Conservation (phyloP, 2,329 filamentous ascomycete genomes). For the Pyrenophora graminea region DNA sequence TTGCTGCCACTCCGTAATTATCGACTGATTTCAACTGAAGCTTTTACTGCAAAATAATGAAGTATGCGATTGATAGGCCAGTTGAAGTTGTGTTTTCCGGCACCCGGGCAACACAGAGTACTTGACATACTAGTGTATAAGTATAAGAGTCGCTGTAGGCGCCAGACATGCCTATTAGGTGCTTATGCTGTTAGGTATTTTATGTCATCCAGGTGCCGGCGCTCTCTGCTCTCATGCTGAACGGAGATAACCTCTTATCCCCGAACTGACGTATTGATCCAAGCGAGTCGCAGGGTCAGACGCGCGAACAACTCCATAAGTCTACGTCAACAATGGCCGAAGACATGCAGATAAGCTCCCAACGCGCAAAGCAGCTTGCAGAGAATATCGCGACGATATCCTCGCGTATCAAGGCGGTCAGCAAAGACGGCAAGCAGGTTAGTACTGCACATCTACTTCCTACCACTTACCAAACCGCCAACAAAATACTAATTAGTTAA, state of each 20-base stretch:
- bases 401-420: constrained; percentile 48
- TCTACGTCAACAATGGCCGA: constrained; percentile 36
- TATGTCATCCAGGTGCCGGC: background rate
- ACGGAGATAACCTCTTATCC: constrained; percentile 14
- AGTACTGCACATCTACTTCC: background rate
- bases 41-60: background rate
- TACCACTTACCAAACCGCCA: background rate
- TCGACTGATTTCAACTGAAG: background rate
- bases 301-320: constrained; percentile 17
- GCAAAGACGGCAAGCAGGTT: constrained; percentile 41
- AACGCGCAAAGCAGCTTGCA: constrained; percentile 51
- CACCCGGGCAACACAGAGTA: too few species aligned
- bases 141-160: too few species aligned
- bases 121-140: too few species aligned
- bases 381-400: constrained; percentile 51
- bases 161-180: too few species aligned
- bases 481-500: constrained; percentile 8
- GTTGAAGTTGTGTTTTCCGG: too few species aligned
- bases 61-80: background rate
- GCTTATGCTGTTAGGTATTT: too few species aligned
- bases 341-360: constrained; percentile 48
- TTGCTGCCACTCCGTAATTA: background rate
- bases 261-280: constrained; percentile 25
- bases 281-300: constrained; percentile 1
- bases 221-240: background rate